Conservation (phyloP, 2,329 filamentous ascomycete genomes). For the Aspergillus aculeatinus region DNA sequence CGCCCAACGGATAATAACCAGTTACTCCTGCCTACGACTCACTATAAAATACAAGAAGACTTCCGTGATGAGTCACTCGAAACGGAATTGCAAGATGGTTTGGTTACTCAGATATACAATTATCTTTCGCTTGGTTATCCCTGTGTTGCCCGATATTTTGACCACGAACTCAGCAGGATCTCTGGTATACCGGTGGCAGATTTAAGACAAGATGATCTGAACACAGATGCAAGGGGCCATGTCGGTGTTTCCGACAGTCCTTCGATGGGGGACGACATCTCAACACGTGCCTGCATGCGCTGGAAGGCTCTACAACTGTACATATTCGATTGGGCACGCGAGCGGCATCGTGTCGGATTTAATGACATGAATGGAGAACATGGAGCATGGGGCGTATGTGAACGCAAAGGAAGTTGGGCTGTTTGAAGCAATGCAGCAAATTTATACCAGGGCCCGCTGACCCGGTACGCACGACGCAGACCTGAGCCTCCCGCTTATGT, state of each 20-base stretch:
- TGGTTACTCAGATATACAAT: conserved; percentile 95
- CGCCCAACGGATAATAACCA: background rate
- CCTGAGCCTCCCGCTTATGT: no score
- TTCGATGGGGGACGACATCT: conserved; percentile 50
- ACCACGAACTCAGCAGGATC: conserved; percentile 81
- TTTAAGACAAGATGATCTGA: conserved; percentile 69
- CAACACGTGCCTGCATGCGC: conserved; percentile 59
- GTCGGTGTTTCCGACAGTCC: conserved; percentile 52
- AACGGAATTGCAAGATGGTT: conserved; percentile 74
- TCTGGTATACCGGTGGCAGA: conserved; percentile 67
- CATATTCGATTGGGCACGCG: conserved; percentile 83
- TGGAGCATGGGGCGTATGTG: conserved; percentile 64
- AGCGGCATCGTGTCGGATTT: conserved; percentile 82
- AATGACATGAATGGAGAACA: conserved; percentile 54
- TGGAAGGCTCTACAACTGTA: conserved; percentile 85
- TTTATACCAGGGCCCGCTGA: background rate
- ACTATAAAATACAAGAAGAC: background rate
- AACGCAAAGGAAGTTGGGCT: conserved; percentile 66
- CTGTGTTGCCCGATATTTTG: conserved; percentile 76
- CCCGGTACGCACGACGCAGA: no score
- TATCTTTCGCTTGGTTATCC: conserved; percentile 93
- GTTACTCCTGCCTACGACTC: background rate
- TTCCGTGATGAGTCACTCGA: conserved; percentile 49
- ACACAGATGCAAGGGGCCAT: conserved; percentile 68
- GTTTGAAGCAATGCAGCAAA: conserved; percentile 6